These are phyloP conservation scores for Neoboletus subvelutipes DNA, from an alignment of 768 basidiomycete species.

Conservation along the genomic window DNA sequence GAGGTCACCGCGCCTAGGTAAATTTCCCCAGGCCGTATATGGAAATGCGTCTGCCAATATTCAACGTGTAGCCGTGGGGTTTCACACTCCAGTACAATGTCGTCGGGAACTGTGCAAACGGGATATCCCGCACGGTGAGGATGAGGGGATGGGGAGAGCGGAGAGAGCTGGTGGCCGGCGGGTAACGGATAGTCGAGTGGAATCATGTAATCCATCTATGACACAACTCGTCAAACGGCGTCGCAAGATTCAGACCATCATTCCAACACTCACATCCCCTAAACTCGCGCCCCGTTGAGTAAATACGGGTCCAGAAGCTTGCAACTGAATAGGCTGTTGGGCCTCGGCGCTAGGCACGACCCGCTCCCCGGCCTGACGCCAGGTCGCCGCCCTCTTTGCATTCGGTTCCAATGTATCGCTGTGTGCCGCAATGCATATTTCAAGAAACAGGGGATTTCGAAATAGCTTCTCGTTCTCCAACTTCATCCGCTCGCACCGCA, in stretches of 20 bases:
- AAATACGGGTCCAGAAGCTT: slow-evolving; percentile 15
- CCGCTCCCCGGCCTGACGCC: not conserved
- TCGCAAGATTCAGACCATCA: not conserved
- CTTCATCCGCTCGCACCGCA: not conserved
- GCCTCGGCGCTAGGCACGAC: not conserved
- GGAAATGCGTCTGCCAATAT: slow-evolving; percentile 23
- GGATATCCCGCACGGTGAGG: slow-evolving; percentile 2
- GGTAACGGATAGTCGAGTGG: slow-evolving; percentile 7
- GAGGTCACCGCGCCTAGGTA: slow-evolving; percentile 43
- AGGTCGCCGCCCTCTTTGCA: not conserved
- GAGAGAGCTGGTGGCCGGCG: not conserved
- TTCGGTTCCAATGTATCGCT: not conserved
- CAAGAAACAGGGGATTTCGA: not conserved
- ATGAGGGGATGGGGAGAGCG: not conserved
- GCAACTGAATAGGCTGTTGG: not conserved
- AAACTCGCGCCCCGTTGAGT: slow-evolving; percentile 22
- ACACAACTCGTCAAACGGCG: not conserved
- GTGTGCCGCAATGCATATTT: not conserved
- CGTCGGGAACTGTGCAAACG: not conserved
- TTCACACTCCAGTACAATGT: not conserved
- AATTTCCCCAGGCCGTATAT: slow-evolving; percentile 37
- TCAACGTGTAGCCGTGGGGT: slow-evolving; percentile 2
- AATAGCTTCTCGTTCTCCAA: not conserved
- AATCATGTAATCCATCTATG: not conserved
- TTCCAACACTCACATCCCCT: not conserved